Base-by-base conservation (phyloP, 2,329 filamentous ascomycete species). In the Exophiala sideris region DNA sequence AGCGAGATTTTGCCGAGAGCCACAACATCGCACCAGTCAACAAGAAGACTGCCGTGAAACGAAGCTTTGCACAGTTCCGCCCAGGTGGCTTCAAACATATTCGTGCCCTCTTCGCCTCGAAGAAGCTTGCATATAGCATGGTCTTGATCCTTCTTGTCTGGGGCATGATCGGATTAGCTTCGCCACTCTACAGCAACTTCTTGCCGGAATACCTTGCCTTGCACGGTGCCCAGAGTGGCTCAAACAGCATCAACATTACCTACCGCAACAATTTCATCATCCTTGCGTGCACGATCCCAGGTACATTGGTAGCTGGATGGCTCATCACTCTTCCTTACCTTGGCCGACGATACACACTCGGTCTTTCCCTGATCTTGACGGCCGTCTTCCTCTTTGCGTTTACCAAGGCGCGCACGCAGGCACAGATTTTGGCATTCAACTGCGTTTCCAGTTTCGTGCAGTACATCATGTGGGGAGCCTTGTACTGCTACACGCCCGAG, bases 401-500 rank as follows among this genome's bases (percentile, higher is more conserved):
- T 68, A 90, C 86, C 0, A 76, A 82, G 41, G 84, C 90, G 11
- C 73, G 78, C 24, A 87, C 78, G 1, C 73, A 79, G 5, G 71
- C 75, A 2, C 76, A 88, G 64, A 84, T 89, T 60, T 68, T 88
- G 0, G 86, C 78, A 1, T 87, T 90, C 64, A 85, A 80, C 5
- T 89, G 86, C 65, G 74, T 82, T 21, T 86, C 87, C 64, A 81
- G 77, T 40, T 87, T 83, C 0, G 90, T 86, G 0, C 89, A 86
- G 0, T 86, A 87, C 0, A 69, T 76, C 21, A 52, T 56, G 53
- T 56, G 49, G 62, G 83, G 87, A 0, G 87, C 91, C 0, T 71
- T 91, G 0, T 91, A 91, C 65, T 80, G 83, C 0, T 91, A 89
- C 62, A 91, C 88, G 0, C 88, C 88, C 0, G 88, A 91, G 65